These are phyloP conservation scores for Dendrocalamus sinicus DNA, from an alignment of 176 grass and related monocot species.

Conservation along the genomic window DNA sequence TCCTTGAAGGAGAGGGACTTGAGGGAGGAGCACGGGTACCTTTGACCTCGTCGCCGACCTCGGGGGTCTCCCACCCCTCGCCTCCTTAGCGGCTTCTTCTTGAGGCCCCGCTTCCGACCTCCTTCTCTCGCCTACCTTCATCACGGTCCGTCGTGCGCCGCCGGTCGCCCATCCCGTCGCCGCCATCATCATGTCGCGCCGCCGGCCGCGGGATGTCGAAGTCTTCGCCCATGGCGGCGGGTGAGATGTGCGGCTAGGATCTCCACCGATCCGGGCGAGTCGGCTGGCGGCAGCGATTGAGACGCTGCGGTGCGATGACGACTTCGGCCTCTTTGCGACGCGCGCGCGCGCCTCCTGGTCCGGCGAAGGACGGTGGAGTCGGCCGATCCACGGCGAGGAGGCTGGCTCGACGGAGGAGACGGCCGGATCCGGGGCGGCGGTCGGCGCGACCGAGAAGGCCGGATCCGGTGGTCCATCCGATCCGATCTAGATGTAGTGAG, in stretches of 20 bases:
- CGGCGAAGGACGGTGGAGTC: no score
- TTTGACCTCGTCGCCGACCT: slow-evolving; percentile 96
- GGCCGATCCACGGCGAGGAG: no score
- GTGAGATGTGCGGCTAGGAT: slow-evolving; percentile 29
- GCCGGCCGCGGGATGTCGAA: slow-evolving; percentile 69
- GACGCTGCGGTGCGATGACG: no score
- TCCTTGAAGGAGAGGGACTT: no score
- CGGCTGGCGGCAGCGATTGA: no score
- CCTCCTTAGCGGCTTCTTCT: slow-evolving; percentile 96
- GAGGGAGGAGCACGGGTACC: slow-evolving; percentile 32
- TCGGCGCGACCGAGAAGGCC: no score
- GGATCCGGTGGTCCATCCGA: no score
- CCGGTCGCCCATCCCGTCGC: slow-evolving; percentile 62
- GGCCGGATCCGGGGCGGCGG: no score
- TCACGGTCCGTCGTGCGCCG: slow-evolving; percentile 55
- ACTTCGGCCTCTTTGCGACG: no score
- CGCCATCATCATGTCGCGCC: slow-evolving; percentile 67
- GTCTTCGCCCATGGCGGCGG: slow-evolving; percentile 73
- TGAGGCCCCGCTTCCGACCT: slow-evolving; percentile 91
- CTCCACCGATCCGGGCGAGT: background rate
- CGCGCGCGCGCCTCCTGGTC: no score
- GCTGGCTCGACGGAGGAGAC: no score
- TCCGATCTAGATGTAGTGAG: no score
- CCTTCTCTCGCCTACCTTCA: slow-evolving; percentile 94
- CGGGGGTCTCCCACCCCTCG: slow-evolving; percentile 77